Evolutionary conservation across 371 early-diverging fungal genomes (phyloP).

Genomic region (Entomophthora muscae): DNA sequence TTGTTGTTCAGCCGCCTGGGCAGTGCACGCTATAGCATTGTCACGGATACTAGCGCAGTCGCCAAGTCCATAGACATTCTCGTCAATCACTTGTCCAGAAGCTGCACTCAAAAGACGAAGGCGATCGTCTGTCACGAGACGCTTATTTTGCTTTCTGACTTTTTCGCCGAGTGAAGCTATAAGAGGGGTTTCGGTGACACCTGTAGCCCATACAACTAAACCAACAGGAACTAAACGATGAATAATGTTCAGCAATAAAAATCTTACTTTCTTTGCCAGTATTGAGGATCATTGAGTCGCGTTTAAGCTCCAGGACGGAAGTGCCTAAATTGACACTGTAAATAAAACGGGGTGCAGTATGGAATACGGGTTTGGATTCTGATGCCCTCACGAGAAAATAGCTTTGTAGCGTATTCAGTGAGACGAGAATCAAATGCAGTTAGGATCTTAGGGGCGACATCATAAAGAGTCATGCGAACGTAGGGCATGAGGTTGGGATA

Average conservation of each 20-base stretch:
- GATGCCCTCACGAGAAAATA: constrained; percentile 47
- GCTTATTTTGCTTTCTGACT: constrained; percentile 18
- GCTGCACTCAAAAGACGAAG: constrained; percentile 40
- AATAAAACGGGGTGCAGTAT: too few species aligned
- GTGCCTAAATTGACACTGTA: constrained; percentile 1
- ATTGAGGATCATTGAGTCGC: constrained; percentile 1
- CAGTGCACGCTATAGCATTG: constrained; percentile 46
- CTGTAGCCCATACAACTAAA: constrained; percentile 54
- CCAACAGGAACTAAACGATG: constrained; percentile 23
- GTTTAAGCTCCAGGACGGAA: neutral
- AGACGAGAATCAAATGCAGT: constrained; percentile 47
- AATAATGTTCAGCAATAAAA: neutral
- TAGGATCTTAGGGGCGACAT: constrained; percentile 50
- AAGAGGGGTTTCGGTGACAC: constrained; percentile 42
- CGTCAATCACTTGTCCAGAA: constrained; percentile 15
- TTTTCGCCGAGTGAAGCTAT: constrained; percentile 24
- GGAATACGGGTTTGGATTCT: constrained; percentile 32
- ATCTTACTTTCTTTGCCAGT: neutral
- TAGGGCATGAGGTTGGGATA: constrained; percentile 39
- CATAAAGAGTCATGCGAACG: constrained; percentile 46
- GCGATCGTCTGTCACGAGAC: constrained; percentile 41
- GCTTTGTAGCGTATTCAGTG: constrained; percentile 38
- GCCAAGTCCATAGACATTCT: constrained; percentile 42
- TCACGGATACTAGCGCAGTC: constrained; percentile 58
- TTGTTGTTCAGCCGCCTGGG: constrained; percentile 72